Percentiles rank a stretch among this genome's conserved stretches.
Conservation (phyloP, 805 yeast species). For the Candida golubevii region DNA sequence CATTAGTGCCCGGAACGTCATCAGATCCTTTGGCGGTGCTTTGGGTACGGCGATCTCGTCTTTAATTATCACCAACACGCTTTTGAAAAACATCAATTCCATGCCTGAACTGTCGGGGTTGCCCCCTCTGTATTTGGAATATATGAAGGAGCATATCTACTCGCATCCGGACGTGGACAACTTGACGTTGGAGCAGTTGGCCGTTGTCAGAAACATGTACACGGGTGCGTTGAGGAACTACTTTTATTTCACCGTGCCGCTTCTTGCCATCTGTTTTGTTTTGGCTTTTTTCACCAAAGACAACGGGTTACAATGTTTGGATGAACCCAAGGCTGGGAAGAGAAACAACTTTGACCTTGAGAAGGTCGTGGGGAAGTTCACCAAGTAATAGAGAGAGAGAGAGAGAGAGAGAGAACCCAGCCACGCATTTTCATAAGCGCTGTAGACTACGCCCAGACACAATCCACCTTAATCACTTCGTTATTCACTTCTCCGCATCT, state of each 20-base stretch:
- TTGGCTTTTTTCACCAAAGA: constrained; percentile 33
- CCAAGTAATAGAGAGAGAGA: neutral
- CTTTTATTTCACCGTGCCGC: constrained; percentile 33
- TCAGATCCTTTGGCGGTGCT: constrained; percentile 60
- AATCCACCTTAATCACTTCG: too few relatives aligned
- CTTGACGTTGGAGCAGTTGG: constrained; percentile 20
- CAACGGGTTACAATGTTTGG: constrained; percentile 35
- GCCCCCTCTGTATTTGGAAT: constrained; percentile 15
- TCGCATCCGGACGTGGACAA: constrained; percentile 22
- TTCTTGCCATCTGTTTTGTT: constrained; percentile 32
- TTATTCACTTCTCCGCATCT: too few relatives aligned
- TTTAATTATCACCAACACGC: constrained; percentile 33
- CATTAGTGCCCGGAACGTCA: constrained; percentile 52
- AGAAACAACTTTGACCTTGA: neutral
- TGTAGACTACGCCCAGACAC: too few relatives aligned
- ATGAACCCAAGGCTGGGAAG: constrained; percentile 17
- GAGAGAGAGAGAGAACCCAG: too few relatives aligned
- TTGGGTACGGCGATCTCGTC: constrained; percentile 50
- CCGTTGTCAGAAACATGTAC: constrained; percentile 21
- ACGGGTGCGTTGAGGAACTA: constrained; percentile 26
- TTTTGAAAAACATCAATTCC: constrained; percentile 21
- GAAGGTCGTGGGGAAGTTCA: neutral
- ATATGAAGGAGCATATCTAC: constrained; percentile 28
- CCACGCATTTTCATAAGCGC: too few relatives aligned
- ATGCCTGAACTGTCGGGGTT: constrained; percentile 1